Evolutionary conservation across 495 filamentous ascomycete species (phyloP).

Genomic region (Talaromyces ruber): DNA sequence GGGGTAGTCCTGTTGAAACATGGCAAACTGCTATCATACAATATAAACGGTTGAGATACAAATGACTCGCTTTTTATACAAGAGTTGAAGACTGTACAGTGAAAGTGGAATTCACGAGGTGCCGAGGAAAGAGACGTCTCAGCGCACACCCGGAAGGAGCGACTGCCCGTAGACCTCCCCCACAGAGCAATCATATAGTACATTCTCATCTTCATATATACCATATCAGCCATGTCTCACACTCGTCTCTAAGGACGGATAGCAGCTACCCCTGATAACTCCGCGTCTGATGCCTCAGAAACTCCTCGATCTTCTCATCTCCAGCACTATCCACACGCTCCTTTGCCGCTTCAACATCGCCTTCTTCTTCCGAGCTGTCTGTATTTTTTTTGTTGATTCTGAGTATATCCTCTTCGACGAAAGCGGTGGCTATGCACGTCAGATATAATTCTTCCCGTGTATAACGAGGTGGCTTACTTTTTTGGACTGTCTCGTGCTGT

Average conservation of each 20-base stretch:
- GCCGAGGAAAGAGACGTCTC: background rate
- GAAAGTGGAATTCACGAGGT: background rate
- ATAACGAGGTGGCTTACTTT: background rate
- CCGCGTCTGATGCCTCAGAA: slow-evolving; percentile 20
- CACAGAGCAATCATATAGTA: background rate
- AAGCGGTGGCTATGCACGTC: background rate
- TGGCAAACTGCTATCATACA: slow-evolving; percentile 11
- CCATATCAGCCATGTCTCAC: background rate
- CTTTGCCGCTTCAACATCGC: slow-evolving; percentile 8
- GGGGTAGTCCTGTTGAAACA: background rate
- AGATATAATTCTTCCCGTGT: background rate
- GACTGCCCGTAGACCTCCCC: background rate
- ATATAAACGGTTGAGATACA: background rate
- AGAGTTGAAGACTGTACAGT: background rate
- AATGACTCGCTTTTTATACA: background rate
- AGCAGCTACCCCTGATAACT: slow-evolving; percentile 9
- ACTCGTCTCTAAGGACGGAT: background rate
- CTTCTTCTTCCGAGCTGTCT: background rate
- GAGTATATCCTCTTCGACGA: background rate
- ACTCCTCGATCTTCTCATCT: slow-evolving; percentile 23
- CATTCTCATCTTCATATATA: background rate
- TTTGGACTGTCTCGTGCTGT: background rate
- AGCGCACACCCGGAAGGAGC: background rate
- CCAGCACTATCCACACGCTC: slow-evolving; percentile 20
- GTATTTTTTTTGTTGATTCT: background rate